Base-by-base conservation (phyloP, 257 asterid genomes). In the Hygrophila difformis region DNA sequence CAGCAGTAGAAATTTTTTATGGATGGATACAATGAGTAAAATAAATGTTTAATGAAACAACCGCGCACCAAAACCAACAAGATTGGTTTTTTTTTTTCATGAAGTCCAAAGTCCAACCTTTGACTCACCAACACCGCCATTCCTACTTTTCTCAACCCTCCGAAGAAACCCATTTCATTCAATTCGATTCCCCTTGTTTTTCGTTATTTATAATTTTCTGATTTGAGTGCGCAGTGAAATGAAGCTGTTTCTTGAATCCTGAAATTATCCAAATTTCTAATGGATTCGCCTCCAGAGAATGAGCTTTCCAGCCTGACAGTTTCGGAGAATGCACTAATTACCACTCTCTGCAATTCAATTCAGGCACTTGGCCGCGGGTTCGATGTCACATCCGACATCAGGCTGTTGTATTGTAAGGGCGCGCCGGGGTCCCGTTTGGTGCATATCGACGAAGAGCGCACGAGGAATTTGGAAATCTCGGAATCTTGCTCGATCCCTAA, bases 331-430 rank as follows among this genome's bases (percentile, higher is more conserved):
- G 77, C 95, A 28, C 58, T 91, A 68, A 49, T 73, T 31, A 63
- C 95, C 31, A 86, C 99, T 42, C 75, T 86, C 56, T 51, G 72
- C 73, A 91, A 80, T 78, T 91, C 99, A 35, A 78, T 91, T 54
- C 97, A 86, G 72, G 95, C 99, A 14, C 72, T 91, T 40, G 99
- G 99, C 11, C 85, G 99, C 44, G 99, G 99, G 0, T 91, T 91
- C 56, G 99, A 91, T 57, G 99, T 91, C 52, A 82, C 99, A 17
- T 91, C 99, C 19, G 99, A 91, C 69, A 91, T 86, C 52, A 80
- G 99, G 77, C 74, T 91, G 34, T 63, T 91, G 37, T 91, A 91
- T 56, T 91, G 99, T 48, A 91, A 91, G 64, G 99, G 99, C 33
- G 74, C 86, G 0, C 84, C 94, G 11, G 88, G 92, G 38, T 85